Percentiles rank a stretch among this genome's conserved stretches.
Conservation (phyloP, 2,329 filamentous ascomycete genomes). For the Sclerotinia spermophila region DNA sequence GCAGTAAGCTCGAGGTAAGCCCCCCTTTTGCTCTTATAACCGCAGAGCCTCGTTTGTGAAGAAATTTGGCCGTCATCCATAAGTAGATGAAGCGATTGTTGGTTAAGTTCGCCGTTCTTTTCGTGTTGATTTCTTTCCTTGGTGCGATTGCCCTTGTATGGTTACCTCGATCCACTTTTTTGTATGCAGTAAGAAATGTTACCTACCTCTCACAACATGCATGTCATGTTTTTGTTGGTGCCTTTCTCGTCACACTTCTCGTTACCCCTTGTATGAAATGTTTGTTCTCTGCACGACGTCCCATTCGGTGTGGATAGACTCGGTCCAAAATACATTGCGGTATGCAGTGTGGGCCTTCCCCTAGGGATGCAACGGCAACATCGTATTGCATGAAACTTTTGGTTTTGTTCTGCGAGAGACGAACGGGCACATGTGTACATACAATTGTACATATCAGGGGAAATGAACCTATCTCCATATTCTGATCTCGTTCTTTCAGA, state of each 20-base stretch:
- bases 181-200: slow-evolving; percentile 18
- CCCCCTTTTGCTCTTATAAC: neutral
- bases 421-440: slow-evolving; percentile 11
- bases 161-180: slow-evolving; percentile 5
- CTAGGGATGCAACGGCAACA: slow-evolving; percentile 16
- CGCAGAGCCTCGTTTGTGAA: neutral
- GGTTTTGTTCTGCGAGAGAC: slow-evolving; percentile 10
- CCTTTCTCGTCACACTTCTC: slow-evolving; percentile 11
- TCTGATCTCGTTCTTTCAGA: neutral
- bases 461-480: neutral
- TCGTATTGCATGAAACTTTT: slow-evolving; percentile 10
- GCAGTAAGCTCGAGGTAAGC: neutral
- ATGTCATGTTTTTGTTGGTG: slow-evolving; percentile 17
- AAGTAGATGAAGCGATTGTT: neutral
- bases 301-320: slow-evolving; percentile 11
- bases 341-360: neutral
- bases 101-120: neutral
- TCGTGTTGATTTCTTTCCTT: neutral
- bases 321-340: slow-evolving; percentile 9
- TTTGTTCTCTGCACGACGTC: neutral
- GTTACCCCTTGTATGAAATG: slow-evolving; percentile 11
- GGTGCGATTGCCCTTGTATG: slow-evolving; percentile 2
- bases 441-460: slow-evolving; percentile 7
- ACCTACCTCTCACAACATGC: slow-evolving; percentile 17
- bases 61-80: neutral